These are phyloP conservation scores for Heterobasidion annosum DNA, from an alignment of 1,284 basidiomycete species.

Conservation along the genomic window DNA sequence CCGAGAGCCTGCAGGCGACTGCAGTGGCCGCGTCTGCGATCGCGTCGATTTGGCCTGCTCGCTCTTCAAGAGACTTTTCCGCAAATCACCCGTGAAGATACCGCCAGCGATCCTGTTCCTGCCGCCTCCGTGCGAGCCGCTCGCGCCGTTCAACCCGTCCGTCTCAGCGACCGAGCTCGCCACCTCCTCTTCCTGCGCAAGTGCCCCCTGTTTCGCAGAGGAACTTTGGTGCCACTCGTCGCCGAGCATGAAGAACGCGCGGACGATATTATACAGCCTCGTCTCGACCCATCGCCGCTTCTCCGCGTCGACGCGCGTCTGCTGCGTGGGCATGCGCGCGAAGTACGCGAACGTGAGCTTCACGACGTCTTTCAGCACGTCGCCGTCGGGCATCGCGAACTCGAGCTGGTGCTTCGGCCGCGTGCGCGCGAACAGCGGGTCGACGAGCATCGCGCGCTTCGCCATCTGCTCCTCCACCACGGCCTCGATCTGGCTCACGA, in stretches of 20 bases:
- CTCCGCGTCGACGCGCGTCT: conserved; percentile 58
- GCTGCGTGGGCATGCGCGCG: conserved; percentile 86
- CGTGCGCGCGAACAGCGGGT: conserved; percentile 69
- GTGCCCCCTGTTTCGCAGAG: conserved; percentile 44
- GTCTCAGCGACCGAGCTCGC: conserved; percentile 37
- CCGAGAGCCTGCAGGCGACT: conserved; percentile 32
- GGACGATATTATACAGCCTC: conserved; percentile 75
- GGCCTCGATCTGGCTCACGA: conserved; percentile 87
- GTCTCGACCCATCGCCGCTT: conserved; percentile 82
- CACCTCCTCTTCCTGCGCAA: conserved; percentile 46
- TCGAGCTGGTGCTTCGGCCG: conserved; percentile 73
- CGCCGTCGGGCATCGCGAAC: conserved; percentile 70
- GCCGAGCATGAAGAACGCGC: conserved; percentile 67
- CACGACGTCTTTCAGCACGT: conserved; percentile 77
- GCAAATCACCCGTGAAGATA: conserved; percentile 45
- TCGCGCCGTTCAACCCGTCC: conserved; percentile 31
- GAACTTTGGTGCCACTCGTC: conserved; percentile 28
- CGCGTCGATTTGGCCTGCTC: conserved; percentile 69
- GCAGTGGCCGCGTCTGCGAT: conserved; percentile 24
- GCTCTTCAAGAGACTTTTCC: conserved; percentile 70
- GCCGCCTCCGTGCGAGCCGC: conserved; percentile 27
- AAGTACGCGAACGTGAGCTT: conserved; percentile 90
- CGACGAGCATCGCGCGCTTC: conserved; percentile 67
- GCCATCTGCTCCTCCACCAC: conserved; percentile 82
- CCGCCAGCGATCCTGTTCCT: conserved; percentile 28